These are phyloP conservation scores for Raphanus raphanistrum DNA, from an alignment of 345 rosid genomes.

Conservation along the genomic window DNA sequence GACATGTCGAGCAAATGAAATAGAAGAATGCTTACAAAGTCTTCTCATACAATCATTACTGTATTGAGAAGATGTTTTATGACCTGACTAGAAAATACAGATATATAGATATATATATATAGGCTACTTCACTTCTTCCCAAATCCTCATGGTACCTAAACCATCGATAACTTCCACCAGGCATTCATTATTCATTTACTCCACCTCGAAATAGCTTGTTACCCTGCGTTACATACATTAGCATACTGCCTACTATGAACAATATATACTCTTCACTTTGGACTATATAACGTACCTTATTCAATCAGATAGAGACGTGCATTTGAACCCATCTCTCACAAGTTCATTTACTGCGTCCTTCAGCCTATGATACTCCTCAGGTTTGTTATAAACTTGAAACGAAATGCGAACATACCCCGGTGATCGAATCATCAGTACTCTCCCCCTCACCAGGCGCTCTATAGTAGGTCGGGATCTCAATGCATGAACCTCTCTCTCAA, in stretches of 20 bases:
- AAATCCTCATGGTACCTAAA: slow-evolving; percentile 39
- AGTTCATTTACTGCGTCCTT: slow-evolving; percentile 62
- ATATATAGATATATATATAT: background rate
- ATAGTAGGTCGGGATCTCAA: slow-evolving; percentile 81
- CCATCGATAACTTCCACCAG: slow-evolving; percentile 31
- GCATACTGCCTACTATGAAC: no score
- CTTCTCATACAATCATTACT: slow-evolving; percentile 28
- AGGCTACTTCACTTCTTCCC: slow-evolving; percentile 24
- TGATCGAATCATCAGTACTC: slow-evolving; percentile 34
- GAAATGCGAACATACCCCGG: slow-evolving; percentile 86
- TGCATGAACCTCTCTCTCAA: slow-evolving; percentile 59
- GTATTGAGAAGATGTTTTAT: slow-evolving; percentile 26
- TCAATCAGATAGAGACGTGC: slow-evolving; percentile 46
- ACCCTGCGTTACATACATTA: slow-evolving; percentile 11
- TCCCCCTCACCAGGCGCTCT: slow-evolving; percentile 60
- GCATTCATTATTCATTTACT: slow-evolving; percentile 1
- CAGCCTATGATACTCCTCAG: slow-evolving; percentile 71
- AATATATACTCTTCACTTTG: background rate
- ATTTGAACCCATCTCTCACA: slow-evolving; percentile 56
- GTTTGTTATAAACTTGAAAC: slow-evolving; percentile 80
- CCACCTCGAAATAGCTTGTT: background rate
- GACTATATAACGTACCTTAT: slow-evolving; percentile 43
- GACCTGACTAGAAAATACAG: background rate
- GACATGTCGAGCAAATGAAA: slow-evolving; percentile 9
- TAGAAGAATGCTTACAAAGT: slow-evolving; percentile 16